Base-by-base conservation (phyloP, 352 stramenopile species). In the Pythium oligandrum region DNA sequence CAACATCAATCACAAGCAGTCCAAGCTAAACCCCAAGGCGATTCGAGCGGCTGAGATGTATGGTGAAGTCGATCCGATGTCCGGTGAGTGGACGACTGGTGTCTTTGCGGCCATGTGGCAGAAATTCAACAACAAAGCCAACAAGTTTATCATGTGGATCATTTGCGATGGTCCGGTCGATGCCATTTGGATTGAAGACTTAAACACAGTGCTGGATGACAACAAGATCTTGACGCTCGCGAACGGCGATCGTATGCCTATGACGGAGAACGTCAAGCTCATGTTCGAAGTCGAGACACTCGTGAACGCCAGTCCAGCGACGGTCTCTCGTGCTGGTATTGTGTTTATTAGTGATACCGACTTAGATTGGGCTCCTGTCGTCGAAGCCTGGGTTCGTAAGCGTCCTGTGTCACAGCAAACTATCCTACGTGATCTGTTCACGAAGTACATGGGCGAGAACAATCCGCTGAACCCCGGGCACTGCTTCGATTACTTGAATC, bases 71-170 rank as follows among this genome's bases (percentile, higher is more conserved):
- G 96, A 99, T 59, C 79, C 92, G 0, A 82, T 98, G 68, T 97
- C 83, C 30, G 96, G 95, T 40, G 97, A 99, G 64, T 99, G 97
- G 97, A 99, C 93, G 11, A 98, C 92, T 0, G 93, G 94, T 6
- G 93, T 99, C 34, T 99, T 99, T 70, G 95, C 97, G 2, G 95
- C 96, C 2, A 98, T 98, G 80, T 99, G 96, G 96, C 92, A 88
- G 32, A 99, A 99, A 61, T 98, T 95, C 78, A 99, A 99, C 73
- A 98, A 98, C 62, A 96, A 97, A 52, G 89, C 81, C 63, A 98
- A 99, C 71, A 88, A 96, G 37, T 98, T 98, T 70, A 98, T 98
- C 75, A 99, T 96, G 57, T 98, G 96, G 96, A 98, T 98, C 72
- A 97, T 98, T 42, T 96, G 87, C 48, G 96, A 99, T 61, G 96